Evolutionary conservation across 805 yeast species (phyloP).

Genomic region (Tanozyma kutaoensis): DNA sequence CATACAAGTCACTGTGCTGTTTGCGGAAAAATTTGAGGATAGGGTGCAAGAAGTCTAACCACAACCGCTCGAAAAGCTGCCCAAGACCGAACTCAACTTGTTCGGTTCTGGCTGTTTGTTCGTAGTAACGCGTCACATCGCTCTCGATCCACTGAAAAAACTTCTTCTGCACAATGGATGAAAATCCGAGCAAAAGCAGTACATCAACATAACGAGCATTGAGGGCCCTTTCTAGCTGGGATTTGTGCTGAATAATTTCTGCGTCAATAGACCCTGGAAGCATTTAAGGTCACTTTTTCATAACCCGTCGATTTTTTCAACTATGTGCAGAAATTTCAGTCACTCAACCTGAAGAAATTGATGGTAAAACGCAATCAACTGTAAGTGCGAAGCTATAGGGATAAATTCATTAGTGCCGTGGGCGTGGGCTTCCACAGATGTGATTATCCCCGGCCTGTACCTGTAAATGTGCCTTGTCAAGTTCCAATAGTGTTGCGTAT

Average conservation of each 20-base stretch:
- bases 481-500: constrained; percentile 46
- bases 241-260: constrained; percentile 7
- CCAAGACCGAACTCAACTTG: constrained; percentile 22
- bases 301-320: too few relatives aligned
- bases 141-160: constrained; percentile 25
- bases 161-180: constrained; percentile 34
- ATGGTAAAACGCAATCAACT: constrained; percentile 20
- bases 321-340: too few relatives aligned
- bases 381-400: constrained; percentile 18
- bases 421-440: constrained; percentile 8
- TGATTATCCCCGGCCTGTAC: constrained; percentile 15
- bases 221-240: constrained; percentile 14
- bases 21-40: constrained; percentile 43
- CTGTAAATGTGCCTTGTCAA: constrained; percentile 43
- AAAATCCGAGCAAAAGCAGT: constrained; percentile 33
- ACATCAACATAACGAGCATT: constrained; percentile 18
- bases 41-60: constrained; percentile 56
- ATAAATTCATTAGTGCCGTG: constrained; percentile 25
- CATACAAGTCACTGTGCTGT: constrained; percentile 15
- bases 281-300: too few relatives aligned
- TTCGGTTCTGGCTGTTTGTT: neutral
- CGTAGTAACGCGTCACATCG: constrained; percentile 21
- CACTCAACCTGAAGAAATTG: constrained; percentile 15
- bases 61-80: constrained; percentile 28
- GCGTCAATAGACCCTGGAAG: too few relatives aligned